phyloP scores from a whole-genome alignment of 495 filamentous ascomycete species.

The Annulohypoxylon stygium region DNA sequence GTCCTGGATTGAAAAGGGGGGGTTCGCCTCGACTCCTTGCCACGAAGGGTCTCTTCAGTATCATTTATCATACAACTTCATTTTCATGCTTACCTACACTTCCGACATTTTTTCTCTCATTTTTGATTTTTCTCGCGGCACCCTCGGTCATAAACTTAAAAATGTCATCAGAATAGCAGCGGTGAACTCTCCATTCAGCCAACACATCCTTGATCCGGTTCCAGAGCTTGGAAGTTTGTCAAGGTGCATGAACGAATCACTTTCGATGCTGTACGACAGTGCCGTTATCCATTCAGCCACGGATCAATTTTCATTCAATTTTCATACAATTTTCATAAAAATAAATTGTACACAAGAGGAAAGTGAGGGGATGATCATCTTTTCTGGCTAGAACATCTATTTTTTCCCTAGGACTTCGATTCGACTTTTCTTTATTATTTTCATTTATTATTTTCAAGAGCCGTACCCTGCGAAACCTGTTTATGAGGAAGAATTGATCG shows the following conservation, averaged over 20 bases:
- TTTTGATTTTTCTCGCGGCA: conserved; percentile 24
- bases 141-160: conserved; percentile 22
- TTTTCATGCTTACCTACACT: neutral
- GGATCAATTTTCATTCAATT: neutral
- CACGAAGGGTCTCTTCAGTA: neutral
- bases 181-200: conserved; percentile 4
- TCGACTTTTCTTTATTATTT: neutral
- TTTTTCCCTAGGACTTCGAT: neutral
- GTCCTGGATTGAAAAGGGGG: conserved; percentile 12
- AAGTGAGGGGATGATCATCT: neutral
- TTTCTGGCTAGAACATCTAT: neutral
- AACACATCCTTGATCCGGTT: conserved; percentile 1
- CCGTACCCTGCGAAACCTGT: neutral
- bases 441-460: neutral
- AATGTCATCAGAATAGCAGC: conserved; percentile 1
- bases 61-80: conserved; percentile 22
- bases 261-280: conserved; percentile 10
- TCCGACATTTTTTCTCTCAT: conserved; percentile 1
- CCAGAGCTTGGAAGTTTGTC: conserved; percentile 9
- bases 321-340: neutral
- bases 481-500: neutral
- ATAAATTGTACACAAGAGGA: conserved; percentile 1
- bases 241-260: conserved; percentile 1
- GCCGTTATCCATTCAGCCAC: conserved; percentile 9
- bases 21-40: neutral